phyloP scores from a whole-genome alignment of 306 rosid species.

The Mucuna pruriens region DNA sequence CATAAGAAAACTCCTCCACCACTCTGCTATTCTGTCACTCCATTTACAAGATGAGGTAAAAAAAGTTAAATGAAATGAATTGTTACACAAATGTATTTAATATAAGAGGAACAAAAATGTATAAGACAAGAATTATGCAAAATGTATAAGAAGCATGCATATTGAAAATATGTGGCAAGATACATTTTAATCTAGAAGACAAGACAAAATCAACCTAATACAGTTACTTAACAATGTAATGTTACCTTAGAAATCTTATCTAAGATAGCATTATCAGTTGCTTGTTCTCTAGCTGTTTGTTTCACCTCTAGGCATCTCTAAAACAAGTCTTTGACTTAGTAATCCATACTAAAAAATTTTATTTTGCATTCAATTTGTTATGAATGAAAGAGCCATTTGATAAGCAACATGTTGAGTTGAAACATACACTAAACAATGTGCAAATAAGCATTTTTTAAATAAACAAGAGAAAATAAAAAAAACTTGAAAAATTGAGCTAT shows the following conservation, averaged over 20 bases:
- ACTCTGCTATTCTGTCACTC: too few species aligned
- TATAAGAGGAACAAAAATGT: too few species aligned
- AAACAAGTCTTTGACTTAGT: conserved; percentile 75
- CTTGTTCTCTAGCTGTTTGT: conserved; percentile 88
- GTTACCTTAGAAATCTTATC: conserved; percentile 76
- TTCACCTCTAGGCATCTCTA: conserved; percentile 73
- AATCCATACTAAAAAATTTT: conserved; percentile 32
- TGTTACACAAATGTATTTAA: too few species aligned
- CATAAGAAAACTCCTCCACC: too few species aligned
- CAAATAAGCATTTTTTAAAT: not conserved
- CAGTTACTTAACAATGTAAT: conserved; percentile 27
- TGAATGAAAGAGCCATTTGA: conserved; percentile 33
- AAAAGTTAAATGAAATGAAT: too few species aligned
- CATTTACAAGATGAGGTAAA: too few species aligned
- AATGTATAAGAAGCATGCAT: not conserved
- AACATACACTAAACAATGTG: not conserved
- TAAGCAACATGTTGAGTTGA: conserved; percentile 4
- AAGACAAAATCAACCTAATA: conserved; percentile 24
- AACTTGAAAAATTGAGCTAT: not conserved
- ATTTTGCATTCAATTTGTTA: conserved; percentile 80
- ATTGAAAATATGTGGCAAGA: not conserved
- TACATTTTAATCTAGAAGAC: not conserved
- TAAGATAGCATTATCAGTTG: conserved; percentile 84
- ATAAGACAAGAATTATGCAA: too few species aligned
- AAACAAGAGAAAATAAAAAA: not conserved